Conservation (phyloP, 2,329 filamentous ascomycete species). For the Paraconiothyrium brasiliense region DNA sequence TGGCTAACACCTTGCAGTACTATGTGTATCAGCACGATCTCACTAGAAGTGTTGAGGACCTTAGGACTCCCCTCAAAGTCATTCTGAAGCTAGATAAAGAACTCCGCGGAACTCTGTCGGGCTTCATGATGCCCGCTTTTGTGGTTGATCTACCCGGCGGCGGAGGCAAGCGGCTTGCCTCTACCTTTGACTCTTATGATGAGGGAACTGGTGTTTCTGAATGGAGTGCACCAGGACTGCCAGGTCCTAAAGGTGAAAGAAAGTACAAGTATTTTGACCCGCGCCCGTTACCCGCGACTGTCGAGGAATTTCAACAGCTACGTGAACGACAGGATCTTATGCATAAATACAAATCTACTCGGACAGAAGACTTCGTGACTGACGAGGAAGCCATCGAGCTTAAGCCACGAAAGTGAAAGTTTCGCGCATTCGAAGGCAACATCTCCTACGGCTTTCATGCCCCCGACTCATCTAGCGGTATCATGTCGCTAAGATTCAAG, state of each 20-base stretch:
- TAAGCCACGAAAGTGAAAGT: neutral
- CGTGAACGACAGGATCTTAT: constrained; percentile 4
- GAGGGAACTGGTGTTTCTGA: constrained; percentile 62
- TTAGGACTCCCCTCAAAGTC: constrained; percentile 68
- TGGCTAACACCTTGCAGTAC: constrained; percentile 55
- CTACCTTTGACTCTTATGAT: constrained; percentile 64
- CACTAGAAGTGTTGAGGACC: constrained; percentile 68
- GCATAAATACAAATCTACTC: constrained; percentile 6
- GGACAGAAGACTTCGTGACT: neutral
- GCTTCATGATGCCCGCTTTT: constrained; percentile 70
- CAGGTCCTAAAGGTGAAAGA: constrained; percentile 46
- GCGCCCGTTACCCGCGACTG: neutral
- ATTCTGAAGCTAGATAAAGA: constrained; percentile 67
- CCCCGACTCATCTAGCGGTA: neutral
- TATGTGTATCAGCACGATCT: constrained; percentile 74
- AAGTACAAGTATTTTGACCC: constrained; percentile 69
- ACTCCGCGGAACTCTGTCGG: constrained; percentile 68
- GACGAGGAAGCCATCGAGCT: neutral
- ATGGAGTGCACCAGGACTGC: constrained; percentile 66
- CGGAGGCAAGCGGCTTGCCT: constrained; percentile 69
- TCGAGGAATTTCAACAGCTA: neutral
- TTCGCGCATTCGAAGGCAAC: neutral
- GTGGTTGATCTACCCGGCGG: constrained; percentile 71
- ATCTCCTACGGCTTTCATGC: neutral
- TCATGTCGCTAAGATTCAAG: neutral